Evolutionary conservation across 169 alveolate genomes (phyloP), one percentile per base, ranked within the genome.

Genomic region (Babesia divergens): DNA sequence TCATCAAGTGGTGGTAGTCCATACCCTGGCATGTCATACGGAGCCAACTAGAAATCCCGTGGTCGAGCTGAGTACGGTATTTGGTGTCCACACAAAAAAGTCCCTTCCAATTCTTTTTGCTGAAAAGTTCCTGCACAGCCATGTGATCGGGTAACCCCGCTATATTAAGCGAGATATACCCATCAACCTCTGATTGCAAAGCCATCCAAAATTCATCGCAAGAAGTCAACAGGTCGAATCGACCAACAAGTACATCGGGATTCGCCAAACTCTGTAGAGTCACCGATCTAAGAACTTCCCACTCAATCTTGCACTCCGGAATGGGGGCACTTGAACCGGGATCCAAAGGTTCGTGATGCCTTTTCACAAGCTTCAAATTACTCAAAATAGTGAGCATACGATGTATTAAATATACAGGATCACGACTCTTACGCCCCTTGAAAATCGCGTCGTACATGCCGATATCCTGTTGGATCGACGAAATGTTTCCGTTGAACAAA

Each of bases 101-200:
- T 14, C 58, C 49, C 60, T 65, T 65, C 85, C 85, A 76, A 37
- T 76, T 66, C 51, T 76, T 76, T 74, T 56, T 66, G 20, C 6
- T 2, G 40, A 66, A 76, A 34, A 76, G 32, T 22, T 66, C 74
- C n/a, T 49, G 58, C 29, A 76, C 50, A 2, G 68, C 60, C 62
- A 65, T 32, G 32, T 18, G n/a, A 6, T 28, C 53, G 13, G 85
- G 81, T 2, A 42, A n/a, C 14, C 2, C 22, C 18, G n/a, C 74
- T 13, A n/a, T 5, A 5, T 51, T 65, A 7, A n/a, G 38, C 28
- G 26, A 32, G n/a, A 52, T 0, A 43, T 76, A 76, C 0, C 44
- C 62, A 8, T 65, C 79, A 26, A 56, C 81, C 52, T 66, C 70
- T 1, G 65, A 11, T 47, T 65, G 69, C 1, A 76, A 49, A 8